phyloP scores from a whole-genome alignment of 208 protist species.

The Leishmania major region DNA sequence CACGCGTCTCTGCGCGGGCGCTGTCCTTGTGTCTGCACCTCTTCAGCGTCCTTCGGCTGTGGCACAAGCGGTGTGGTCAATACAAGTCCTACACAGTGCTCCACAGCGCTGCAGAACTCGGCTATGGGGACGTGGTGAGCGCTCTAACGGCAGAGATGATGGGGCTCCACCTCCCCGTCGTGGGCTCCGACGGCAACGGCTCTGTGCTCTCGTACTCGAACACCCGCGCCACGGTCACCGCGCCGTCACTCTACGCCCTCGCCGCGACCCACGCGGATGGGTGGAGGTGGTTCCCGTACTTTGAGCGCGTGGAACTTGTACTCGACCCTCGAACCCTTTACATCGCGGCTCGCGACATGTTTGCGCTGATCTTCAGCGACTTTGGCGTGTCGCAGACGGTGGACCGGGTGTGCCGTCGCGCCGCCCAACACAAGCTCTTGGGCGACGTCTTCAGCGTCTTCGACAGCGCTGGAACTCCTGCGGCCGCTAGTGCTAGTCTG shows the following conservation, averaged over 20 bases:
- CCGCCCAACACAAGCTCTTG: constrained; percentile 39
- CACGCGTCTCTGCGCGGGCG: neutral
- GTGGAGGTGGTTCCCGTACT: constrained; percentile 37
- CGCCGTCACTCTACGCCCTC: constrained; percentile 53
- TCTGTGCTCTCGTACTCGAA: constrained; percentile 5
- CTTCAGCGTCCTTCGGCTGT: constrained; percentile 13
- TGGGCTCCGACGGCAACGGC: neutral
- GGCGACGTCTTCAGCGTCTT: constrained; percentile 46
- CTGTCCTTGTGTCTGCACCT: constrained; percentile 12
- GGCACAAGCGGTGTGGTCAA: constrained; percentile 9
- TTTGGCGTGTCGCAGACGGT: constrained; percentile 44
- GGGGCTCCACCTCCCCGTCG: constrained; percentile 22
- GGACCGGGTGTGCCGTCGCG: constrained; percentile 44
- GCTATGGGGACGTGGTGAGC: constrained; percentile 40
- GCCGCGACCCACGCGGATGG: constrained; percentile 37
- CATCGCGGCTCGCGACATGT: constrained; percentile 39
- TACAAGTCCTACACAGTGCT: constrained; percentile 59
- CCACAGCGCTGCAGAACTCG: constrained; percentile 68
- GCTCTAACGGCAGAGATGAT: constrained; percentile 44
- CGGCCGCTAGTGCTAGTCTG: neutral
- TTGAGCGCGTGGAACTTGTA: constrained; percentile 37
- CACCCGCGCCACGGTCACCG: constrained; percentile 14
- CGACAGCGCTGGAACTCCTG: constrained; percentile 8
- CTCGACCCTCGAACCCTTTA: constrained; percentile 26
- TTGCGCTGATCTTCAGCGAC: constrained; percentile 46